These are phyloP conservation scores for Purpureocillium lavendulum DNA, from an alignment of 2,329 filamentous ascomycete species.

Conservation along the genomic window DNA sequence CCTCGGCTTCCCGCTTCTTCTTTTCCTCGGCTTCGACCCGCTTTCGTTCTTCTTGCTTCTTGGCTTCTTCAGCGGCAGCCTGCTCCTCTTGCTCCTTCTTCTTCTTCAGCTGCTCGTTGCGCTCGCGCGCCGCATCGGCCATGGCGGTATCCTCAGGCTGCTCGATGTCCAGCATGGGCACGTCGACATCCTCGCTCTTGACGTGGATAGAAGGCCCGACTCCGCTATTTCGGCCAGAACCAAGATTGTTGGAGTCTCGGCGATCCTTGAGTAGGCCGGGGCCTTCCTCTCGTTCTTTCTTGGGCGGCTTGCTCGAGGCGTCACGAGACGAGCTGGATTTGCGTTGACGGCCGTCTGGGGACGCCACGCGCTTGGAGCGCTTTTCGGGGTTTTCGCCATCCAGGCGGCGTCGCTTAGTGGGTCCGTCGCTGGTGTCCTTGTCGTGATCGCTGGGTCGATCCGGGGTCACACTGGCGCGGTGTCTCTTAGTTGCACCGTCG, in stretches of 20 bases:
- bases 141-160: conserved; percentile 17
- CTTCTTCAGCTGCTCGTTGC: conserved; percentile 21
- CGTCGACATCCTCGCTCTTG: conserved; percentile 47
- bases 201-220: conserved; percentile 45
- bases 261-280: conserved; percentile 26
- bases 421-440: conserved; percentile 42
- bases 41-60: conserved; percentile 19
- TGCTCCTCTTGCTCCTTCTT: conserved; percentile 24
- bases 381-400: conserved; percentile 45
- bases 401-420: conserved; percentile 48
- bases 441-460: conserved; percentile 42
- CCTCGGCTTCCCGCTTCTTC: conserved; percentile 23
- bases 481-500: conserved; percentile 48
- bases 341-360: conserved; percentile 36
- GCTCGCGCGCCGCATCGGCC: conserved; percentile 18
- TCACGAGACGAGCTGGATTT: conserved; percentile 36
- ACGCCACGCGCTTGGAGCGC: conserved; percentile 31
- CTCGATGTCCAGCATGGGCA: conserved; percentile 46
- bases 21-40: conserved; percentile 26
- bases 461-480: conserved; percentile 51
- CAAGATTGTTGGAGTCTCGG: conserved; percentile 29
- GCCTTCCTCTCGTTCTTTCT: conserved; percentile 35
- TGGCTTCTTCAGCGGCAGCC: conserved; percentile 25
- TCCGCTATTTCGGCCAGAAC: conserved; percentile 29
- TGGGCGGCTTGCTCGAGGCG: conserved; percentile 20